Evolutionary conservation across 257 asterid species (phyloP).

Genomic region (Penstemon eatonii): DNA sequence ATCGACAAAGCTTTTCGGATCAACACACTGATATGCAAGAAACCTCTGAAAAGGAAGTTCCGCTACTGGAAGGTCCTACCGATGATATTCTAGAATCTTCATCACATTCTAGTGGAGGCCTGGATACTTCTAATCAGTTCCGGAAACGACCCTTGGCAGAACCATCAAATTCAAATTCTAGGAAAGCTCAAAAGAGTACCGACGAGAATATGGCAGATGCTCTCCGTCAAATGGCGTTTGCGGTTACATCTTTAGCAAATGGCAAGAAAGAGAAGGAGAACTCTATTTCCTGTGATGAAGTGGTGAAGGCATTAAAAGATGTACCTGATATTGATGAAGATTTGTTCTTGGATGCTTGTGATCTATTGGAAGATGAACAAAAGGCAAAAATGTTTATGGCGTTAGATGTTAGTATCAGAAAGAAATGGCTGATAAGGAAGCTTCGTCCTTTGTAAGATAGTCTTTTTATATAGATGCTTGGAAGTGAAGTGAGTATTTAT

Average conservation of each 20-base stretch:
- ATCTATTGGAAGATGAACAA: background rate
- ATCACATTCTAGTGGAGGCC: background rate
- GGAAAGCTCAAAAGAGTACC: background rate
- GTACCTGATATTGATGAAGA: background rate
- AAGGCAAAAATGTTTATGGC: background rate
- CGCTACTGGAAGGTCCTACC: background rate
- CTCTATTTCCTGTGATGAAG: background rate
- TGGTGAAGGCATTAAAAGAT: background rate
- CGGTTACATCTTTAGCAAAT: background rate
- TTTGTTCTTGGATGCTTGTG: conserved; percentile 1
- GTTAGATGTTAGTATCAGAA: background rate
- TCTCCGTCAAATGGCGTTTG: background rate
- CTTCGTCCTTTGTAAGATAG: background rate
- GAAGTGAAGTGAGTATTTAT: background rate
- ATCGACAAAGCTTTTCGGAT: background rate
- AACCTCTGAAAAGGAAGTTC: background rate
- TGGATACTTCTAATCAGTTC: background rate
- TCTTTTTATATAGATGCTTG: background rate
- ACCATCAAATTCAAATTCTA: background rate
- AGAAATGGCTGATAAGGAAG: conserved; percentile 3
- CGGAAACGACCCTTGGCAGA: background rate
- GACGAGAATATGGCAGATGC: background rate
- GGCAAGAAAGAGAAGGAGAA: background rate
- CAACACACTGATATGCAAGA: background rate
- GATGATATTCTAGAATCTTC: background rate